phyloP scores from a whole-genome alignment of 1,139 yeast genomes.

The Candida tetrigidarum region DNA sequence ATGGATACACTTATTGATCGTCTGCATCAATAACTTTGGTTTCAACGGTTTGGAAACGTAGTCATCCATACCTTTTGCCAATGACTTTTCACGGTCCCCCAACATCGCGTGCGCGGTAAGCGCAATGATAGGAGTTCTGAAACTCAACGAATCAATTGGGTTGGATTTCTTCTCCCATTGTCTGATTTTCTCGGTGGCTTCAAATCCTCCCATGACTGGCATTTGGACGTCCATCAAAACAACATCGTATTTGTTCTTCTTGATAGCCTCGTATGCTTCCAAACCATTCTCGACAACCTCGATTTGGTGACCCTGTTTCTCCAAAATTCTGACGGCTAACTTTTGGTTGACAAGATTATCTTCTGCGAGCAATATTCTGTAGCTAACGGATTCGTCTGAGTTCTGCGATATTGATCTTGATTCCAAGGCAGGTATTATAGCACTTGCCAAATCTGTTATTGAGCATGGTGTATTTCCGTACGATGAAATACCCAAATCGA shows the following conservation, averaged over 20 bases:
- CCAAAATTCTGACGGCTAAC: constrained; percentile 79
- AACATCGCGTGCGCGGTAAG: constrained; percentile 92
- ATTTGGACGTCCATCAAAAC: constrained; percentile 93
- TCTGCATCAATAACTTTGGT: constrained; percentile 80
- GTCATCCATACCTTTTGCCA: constrained; percentile 91
- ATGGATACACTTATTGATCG: constrained; percentile 82
- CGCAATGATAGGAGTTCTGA: constrained; percentile 85
- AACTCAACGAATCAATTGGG: constrained; percentile 67
- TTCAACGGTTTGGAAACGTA: constrained; percentile 86
- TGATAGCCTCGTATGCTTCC: constrained; percentile 80
- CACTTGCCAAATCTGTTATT: constrained; percentile 78
- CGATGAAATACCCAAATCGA: constrained; percentile 85
- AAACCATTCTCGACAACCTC: constrained; percentile 86
- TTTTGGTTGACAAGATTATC: constrained; percentile 88
- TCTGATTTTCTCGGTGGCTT: constrained; percentile 82
- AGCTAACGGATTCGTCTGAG: constrained; percentile 77
- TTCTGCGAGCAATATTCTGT: constrained; percentile 79
- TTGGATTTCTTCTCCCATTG: constrained; percentile 86
- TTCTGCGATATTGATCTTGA: constrained; percentile 80
- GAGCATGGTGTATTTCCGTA: constrained; percentile 90
- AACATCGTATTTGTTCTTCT: constrained; percentile 70
- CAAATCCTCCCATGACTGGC: constrained; percentile 97
- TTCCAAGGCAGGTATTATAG: constrained; percentile 82
- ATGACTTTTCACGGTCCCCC: constrained; percentile 84
- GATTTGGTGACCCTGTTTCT: constrained; percentile 81